These are phyloP conservation scores for Irpex sp. DNA, from an alignment of 1,284 basidiomycete genomes.

Conservation along the genomic window DNA sequence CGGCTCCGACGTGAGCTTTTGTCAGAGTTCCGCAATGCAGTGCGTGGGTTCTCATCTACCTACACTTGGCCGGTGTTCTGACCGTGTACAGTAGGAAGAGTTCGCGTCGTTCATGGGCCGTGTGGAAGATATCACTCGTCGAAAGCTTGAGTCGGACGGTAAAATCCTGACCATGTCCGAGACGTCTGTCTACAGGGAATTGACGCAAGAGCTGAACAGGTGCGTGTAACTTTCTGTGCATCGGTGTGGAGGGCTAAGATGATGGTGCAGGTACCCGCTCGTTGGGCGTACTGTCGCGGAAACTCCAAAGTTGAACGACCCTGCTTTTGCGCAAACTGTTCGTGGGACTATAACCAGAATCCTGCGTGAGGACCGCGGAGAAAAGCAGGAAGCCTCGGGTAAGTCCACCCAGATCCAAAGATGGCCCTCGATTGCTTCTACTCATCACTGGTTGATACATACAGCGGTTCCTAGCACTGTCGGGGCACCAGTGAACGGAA, in stretches of 20 bases:
- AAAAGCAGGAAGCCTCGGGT: background rate
- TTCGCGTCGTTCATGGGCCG: constrained; percentile 48
- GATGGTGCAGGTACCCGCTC: constrained; percentile 41
- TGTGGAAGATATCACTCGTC: constrained; percentile 57
- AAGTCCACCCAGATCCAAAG: background rate
- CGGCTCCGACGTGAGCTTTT: constrained; percentile 64
- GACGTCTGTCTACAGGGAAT: constrained; percentile 51
- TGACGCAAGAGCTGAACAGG: constrained; percentile 73
- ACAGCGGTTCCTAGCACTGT: background rate
- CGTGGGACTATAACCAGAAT: constrained; percentile 25
- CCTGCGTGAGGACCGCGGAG: constrained; percentile 20
- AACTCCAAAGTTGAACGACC: constrained; percentile 46
- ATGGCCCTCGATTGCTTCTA: too few relatives aligned
- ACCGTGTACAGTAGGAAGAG: constrained; percentile 38
- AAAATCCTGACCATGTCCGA: constrained; percentile 51
- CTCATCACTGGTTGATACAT: background rate
- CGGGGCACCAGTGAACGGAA: background rate
- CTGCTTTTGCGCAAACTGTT: constrained; percentile 44
- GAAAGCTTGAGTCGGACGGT: constrained; percentile 50
- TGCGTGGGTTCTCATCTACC: constrained; percentile 31
- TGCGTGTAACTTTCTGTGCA: constrained; percentile 22
- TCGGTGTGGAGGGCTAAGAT: background rate
- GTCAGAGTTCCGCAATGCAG: constrained; percentile 59
- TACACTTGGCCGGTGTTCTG: background rate
- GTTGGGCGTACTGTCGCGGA: constrained; percentile 63